A percentile compares a stretch with the other conserved stretches of the same genome.
Conservation (phyloP, 2,329 filamentous ascomycete species). For the Bipolaris gigantea region DNA sequence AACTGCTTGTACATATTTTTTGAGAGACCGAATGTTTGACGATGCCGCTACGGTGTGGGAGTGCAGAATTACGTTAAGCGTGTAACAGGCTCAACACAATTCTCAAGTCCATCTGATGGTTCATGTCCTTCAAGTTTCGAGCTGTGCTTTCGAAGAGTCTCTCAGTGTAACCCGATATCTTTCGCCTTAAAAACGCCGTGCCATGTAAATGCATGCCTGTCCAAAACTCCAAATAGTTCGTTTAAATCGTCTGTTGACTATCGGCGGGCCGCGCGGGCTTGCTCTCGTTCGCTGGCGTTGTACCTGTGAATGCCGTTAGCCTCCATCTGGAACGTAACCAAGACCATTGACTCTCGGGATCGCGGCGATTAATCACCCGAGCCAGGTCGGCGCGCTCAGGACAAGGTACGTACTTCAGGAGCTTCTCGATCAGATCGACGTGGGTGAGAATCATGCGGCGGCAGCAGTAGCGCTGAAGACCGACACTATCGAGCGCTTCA, state of each 20-base stretch:
- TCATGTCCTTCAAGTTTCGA: not conserved
- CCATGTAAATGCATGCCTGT: constrained; percentile 20
- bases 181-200: constrained; percentile 21
- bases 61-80: not conserved
- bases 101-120: not conserved
- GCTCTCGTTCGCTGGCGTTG: constrained; percentile 43
- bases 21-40: not conserved
- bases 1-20: not conserved
- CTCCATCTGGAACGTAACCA: constrained; percentile 18
- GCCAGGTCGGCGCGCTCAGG: constrained; percentile 13
- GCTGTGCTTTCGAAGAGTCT: not conserved
- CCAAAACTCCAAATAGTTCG: constrained; percentile 16
- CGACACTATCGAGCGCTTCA: constrained; percentile 93
- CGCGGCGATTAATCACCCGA: constrained; percentile 5
- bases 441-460: constrained; percentile 99
- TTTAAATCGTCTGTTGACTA: constrained; percentile 12
- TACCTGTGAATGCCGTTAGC: constrained; percentile 35
- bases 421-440: constrained; percentile 97
- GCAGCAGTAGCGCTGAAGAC: constrained; percentile 95
- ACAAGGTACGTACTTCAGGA: constrained; percentile 60
- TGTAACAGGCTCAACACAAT: not conserved
- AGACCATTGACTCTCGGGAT: not conserved
- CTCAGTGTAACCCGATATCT: constrained; percentile 1
- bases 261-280: constrained; percentile 34
- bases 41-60: not conserved